Base-by-base conservation (phyloP, 2,329 filamentous ascomycete species). In the Tolypocladium ovalisporum region DNA sequence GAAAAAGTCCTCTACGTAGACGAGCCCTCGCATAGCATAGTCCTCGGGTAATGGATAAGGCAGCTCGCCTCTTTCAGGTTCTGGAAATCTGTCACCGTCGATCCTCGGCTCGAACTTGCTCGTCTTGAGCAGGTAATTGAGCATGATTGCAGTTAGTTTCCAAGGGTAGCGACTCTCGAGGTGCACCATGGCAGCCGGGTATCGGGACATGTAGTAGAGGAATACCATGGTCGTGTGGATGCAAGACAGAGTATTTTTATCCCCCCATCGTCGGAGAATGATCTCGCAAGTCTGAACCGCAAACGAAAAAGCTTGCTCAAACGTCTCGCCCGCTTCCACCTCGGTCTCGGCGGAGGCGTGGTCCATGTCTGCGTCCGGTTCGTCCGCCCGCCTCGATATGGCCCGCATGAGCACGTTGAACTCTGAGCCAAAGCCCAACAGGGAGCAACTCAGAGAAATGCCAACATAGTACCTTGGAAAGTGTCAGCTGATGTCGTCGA, bases 11-110 rank as follows among this genome's bases (percentile, higher is more conserved):
- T 83, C 76, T 0, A 78, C 74, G 74, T 83, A 89, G 1, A 84
- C 67, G 1, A 88, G 71, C 0, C 87, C 87, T 1, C 85, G 76
- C 57, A 89, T 77, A 0, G 81, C 76, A 61, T 83, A 89, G 59
- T 91, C 88, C 54, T 90, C 88, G 0, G 86, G 85, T 0, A 90
- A 67, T 0, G 87, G 86, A 1, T 78, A 73, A 1, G 75, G 75
- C 0, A 75, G 67, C 1, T 71, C 70, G 2, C 53, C 44, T 44
- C 73, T 73, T 2, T 74, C 74, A 3, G 73, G 72, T 1, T 70
- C 65, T 0, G 81, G 80, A 57, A 88, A 84, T 0, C 70, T 64
- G 1, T 65, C 68, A 35, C 65, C 72, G 36, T 72, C 70, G 59
- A 83, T 70, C 32, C 74, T 66, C 3, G 66, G 65, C 3, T 68